Base-by-base conservation (phyloP, 352 stramenopile genomes). In the Globisporangium carolinianum region DNA sequence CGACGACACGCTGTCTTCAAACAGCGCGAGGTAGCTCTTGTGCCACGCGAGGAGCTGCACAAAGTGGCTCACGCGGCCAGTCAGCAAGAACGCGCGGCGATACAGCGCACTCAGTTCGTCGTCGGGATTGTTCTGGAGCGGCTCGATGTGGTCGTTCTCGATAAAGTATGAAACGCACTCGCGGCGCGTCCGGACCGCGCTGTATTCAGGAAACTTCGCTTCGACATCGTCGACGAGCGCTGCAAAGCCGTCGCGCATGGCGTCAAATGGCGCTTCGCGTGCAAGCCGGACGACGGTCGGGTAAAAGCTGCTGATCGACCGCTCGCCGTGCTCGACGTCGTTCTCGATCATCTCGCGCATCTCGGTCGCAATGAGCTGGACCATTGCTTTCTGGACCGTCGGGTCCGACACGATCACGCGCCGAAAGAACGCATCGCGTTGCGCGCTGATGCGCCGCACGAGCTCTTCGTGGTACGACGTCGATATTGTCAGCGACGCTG, bases 391-490 rank as follows among this genome's bases (percentile, higher is more conserved):
- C 65, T 89, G 82, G 51, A 88, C 73, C 42, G 69, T 60, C 4
- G 67, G 57, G 59, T 91, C 81, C 0, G 75, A 78, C 32, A 91
- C 82, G 15, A 87, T 59, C 48, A 94, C 63, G 17, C 84, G 82
- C 2, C 81, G 84, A 62, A 94, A 94, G 61, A 94, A 94, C 9
- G 76, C 74, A 55, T 94, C 80, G 54, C 83, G 74, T 60, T 87
- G 76, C n/a, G 84, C 78, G 55, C 72, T 70, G 47, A 91, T 71
- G 55, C 75, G 79, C 6, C 71, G 71, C 51, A 72, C 61, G 45
- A 72, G 72, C 58, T 86, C 73, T 46, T 76, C 58, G 12, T 64
- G 58, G 32, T 64, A 54, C 63, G 59, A 72, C 10, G 51, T 18
- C 24, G 24, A 24, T 24, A 24, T 24, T 24, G 24, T 24, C 11